A percentile compares a stretch with the other conserved stretches of the same genome.
These are phyloP conservation scores for Candida multigemmis DNA, from an alignment of 805 yeast species.

Conservation along the genomic window DNA sequence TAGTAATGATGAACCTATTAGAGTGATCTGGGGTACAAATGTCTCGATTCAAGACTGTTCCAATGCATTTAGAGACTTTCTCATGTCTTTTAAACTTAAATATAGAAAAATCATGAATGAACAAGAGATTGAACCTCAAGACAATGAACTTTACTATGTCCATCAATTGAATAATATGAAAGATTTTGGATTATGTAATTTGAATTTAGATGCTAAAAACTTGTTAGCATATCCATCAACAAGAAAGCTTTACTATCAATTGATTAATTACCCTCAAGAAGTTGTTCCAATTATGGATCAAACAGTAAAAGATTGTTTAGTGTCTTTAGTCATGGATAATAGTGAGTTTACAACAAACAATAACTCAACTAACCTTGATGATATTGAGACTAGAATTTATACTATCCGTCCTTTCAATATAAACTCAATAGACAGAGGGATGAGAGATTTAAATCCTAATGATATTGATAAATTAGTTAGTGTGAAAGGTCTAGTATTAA, in stretches of 20 bases:
- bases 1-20: slow-evolving; percentile 54
- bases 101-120: slow-evolving; percentile 49
- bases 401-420: slow-evolving; percentile 87
- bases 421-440: slow-evolving; percentile 56
- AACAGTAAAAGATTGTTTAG: slow-evolving; percentile 82
- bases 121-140: slow-evolving; percentile 37
- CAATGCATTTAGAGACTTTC: slow-evolving; percentile 69
- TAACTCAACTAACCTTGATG: slow-evolving; percentile 43
- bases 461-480: slow-evolving; percentile 91
- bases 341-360: slow-evolving; percentile 12
- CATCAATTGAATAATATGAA: slow-evolving; percentile 67
- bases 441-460: slow-evolving; percentile 88
- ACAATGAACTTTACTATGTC: slow-evolving; percentile 67
- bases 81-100: slow-evolving; percentile 74
- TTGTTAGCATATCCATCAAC: slow-evolving; percentile 69
- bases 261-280: slow-evolving; percentile 92
- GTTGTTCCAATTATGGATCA: slow-evolving; percentile 97
- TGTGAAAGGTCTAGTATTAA: slow-evolving; percentile 81
- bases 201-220: slow-evolving; percentile 79
- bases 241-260: slow-evolving; percentile 71
- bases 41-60: slow-evolving; percentile 86
- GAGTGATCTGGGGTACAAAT: slow-evolving; percentile 98
- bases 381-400: slow-evolving; percentile 72
- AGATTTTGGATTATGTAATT: slow-evolving; percentile 67
- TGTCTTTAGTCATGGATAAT: slow-evolving; percentile 53